Base-by-base conservation (phyloP, 2,329 filamentous ascomycete species). In the Diaporthe helianthi region DNA sequence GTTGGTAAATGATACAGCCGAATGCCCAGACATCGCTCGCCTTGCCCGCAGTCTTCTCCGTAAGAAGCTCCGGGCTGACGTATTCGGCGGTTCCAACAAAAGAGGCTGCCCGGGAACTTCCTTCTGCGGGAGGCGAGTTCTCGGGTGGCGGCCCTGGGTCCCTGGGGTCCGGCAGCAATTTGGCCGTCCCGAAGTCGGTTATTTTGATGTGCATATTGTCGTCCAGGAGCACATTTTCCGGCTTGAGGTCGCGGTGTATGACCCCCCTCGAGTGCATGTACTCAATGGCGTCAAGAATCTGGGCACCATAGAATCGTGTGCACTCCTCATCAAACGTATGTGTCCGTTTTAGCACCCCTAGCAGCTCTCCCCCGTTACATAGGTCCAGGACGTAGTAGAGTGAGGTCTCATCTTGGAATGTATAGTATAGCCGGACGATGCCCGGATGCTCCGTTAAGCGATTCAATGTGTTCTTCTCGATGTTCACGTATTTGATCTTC, bases 401-500 rank as follows among this genome's bases (percentile, higher is more conserved):
- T 4, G 94, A 98, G 26, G 92, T 88, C 78, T 98, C 95, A 80
- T 99, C 96, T 79, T 99, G 96, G 77, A 99, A 99, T 1, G 96
- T 99, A 81, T 99, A 99, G 81, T 98, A 99, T 52, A 99, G 86
- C 72, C 96, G 92, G 69, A 99, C 94, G 70, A 99, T 95, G 24
- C 96, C 96, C 8, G 96, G 96, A 77, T 99, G 96, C 73, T 99
- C 95, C 4, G 95, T 98, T 69, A 99, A 84, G 72, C 96, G 90
- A 78, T 99, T 99, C 68, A 99, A 85, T 0, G 96, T 98, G 81
- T 99, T 95, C 83, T 98, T 98, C 81, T 99, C 96, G 76, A 99
- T 99, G 81, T 98, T 99, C 80, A 99, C 96, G 77, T 99, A 99
- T 85, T 99, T 99, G 77, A 99, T 97, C 86, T 99, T 99, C 81